Evolutionary conservation across 495 filamentous ascomycete genomes (phyloP).

Genomic region (Choiromyces venosus): DNA sequence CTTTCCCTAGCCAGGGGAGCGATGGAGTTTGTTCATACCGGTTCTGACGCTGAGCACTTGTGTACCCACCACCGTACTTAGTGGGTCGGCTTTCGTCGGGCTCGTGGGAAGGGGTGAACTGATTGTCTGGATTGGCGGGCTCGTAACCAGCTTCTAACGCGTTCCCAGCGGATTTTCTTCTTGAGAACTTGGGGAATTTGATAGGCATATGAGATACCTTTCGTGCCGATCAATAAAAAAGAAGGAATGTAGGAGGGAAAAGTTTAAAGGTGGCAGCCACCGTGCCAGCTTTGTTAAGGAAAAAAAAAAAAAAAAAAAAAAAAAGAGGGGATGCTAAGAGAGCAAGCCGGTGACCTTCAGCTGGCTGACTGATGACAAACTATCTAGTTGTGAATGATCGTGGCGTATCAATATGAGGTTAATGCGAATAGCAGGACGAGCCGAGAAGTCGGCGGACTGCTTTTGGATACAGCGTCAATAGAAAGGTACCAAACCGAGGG

Average conservation of each 20-base stretch:
- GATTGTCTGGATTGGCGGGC: conserved; percentile 39
- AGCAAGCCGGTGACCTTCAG: conserved; percentile 22
- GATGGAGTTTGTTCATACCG: conserved; percentile 39
- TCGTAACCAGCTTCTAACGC: conserved; percentile 51
- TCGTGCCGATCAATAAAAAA: conserved; percentile 29
- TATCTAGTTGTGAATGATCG: conserved; percentile 33
- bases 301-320: conserved; percentile 36
- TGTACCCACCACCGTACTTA: conserved; percentile 32
- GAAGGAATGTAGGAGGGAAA: conserved; percentile 17
- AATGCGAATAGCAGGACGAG: conserved; percentile 29
- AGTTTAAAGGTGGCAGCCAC: conserved; percentile 4
- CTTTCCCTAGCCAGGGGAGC: conserved; percentile 29
- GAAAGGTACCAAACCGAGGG: conserved; percentile 34
- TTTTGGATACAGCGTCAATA: conserved; percentile 33
- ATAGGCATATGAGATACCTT: conserved; percentile 55
- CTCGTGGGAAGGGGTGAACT: conserved; percentile 28
- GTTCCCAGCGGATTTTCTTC: conserved; percentile 64
- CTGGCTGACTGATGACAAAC: conserved; percentile 30
- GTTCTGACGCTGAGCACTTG: conserved; percentile 33
- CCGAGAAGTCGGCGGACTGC: conserved; percentile 27
- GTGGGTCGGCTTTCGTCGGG: conserved; percentile 18
- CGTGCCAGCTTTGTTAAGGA: conserved; percentile 23
- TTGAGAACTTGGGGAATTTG: conserved; percentile 62
- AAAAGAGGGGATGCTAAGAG: conserved; percentile 7
- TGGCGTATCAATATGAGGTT: conserved; percentile 32